phyloP scores from a whole-genome alignment of 2,329 filamentous ascomycete species.

The Trichoderma citrinoviride region DNA sequence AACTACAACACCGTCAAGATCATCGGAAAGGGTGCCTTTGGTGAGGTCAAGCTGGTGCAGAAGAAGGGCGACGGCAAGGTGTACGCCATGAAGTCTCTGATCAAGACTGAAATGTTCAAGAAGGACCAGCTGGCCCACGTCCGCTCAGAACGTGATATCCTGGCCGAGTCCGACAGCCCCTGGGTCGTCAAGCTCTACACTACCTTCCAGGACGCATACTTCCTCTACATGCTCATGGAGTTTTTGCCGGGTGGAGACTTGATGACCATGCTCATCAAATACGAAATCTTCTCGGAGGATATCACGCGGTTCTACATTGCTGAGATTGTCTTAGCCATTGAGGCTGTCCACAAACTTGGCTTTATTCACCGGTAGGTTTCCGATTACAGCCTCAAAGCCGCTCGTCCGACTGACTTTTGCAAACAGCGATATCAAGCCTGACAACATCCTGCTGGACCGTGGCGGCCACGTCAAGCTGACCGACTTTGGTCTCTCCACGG shows the following conservation, averaged over 20 bases:
- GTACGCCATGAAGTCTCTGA: conserved; percentile 95
- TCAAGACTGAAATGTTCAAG: conserved; percentile 99
- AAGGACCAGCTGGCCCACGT: conserved; percentile 98
- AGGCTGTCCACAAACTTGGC: conserved; percentile 94
- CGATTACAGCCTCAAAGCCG: background rate
- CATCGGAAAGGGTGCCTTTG: conserved; percentile 98
- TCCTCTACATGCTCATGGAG: conserved; percentile 99
- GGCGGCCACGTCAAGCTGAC: conserved; percentile 97
- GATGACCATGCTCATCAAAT: conserved; percentile 99
- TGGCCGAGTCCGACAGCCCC: conserved; percentile 98
- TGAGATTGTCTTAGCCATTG: conserved; percentile 95
- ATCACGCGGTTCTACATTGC: conserved; percentile 99
- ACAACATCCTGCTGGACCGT: conserved; percentile 94
- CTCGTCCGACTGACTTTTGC: background rate
- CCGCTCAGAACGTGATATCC: conserved; percentile 92
- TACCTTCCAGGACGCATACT: conserved; percentile 94
- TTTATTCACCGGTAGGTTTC: conserved; percentile 89
- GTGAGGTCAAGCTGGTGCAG: conserved; percentile 96
- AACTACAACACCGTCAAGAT: conserved; percentile 98
- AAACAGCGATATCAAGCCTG: conserved; percentile 91
- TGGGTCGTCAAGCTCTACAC: conserved; percentile 99
- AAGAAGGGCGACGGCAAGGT: conserved; percentile 96
- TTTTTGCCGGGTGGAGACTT: conserved; percentile 96
- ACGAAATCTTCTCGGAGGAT: conserved; percentile 98
- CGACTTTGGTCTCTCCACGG: conserved; percentile 95